Base-by-base conservation (phyloP, 129 eudicot genomes). In the Silybum marianum region DNA sequence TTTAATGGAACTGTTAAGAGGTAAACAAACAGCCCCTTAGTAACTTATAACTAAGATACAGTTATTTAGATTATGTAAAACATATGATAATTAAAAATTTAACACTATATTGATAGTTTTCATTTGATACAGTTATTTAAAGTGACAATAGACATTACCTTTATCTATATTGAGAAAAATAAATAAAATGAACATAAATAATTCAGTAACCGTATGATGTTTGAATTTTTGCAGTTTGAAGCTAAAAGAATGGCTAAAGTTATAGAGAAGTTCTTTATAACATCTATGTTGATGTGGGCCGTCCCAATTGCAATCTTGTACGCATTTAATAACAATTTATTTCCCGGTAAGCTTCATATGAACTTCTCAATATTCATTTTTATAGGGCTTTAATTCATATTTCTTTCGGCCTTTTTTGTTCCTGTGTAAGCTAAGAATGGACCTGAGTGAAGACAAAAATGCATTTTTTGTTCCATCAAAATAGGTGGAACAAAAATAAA, bases 201-300 rank as follows among this genome's bases (percentile, higher is more conserved):
- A n/a, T 54, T 54, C 22, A 2, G 65, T 58, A 18, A 58, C 66
- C n/a, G 9, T 18, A 58, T 18, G 66, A n/a, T 58, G 19, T 58
- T 58, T 58, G 66, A 58, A 58, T 58, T 58, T 58, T 58, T 58
- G 3, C 66, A 58, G 66, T 18, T 58, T 58, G 23, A 58, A 42
- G 24, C 63, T 32, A 32, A 68, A 18, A 39, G 42, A 22, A 81
- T 82, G 86, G 85, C 77, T 2, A 88, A 84, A 48, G 96, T 91
- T 9, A 72, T 88, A 19, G 77, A 81, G 85, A 91, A 89, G 88
- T 91, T 91, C 72, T 74, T 89, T 42, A 46, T 89, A 74, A 87
- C 93, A 65, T 91, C 97, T 9, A 78, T 86, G 83, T 78, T 87
- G 39, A 91, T 91, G 97, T 91, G 93, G 92, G 39, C 81, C 68